Conservation (phyloP, 805 yeast species). For the Cyberlindnera euphorbiae region DNA sequence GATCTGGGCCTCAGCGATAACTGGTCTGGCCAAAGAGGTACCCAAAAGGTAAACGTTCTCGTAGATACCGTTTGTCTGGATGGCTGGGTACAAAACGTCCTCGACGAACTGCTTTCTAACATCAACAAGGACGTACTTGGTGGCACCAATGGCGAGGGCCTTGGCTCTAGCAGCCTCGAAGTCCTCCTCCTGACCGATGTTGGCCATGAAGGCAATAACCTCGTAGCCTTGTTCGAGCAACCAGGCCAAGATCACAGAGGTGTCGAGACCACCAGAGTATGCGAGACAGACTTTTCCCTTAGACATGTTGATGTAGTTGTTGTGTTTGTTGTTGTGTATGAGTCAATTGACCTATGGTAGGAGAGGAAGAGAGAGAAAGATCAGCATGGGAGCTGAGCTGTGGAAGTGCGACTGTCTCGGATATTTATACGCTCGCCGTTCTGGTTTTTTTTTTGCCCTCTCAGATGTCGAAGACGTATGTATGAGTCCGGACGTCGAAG, state of each 20-base stretch:
- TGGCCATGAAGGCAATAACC: conserved; percentile 96
- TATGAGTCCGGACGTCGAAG: too few species aligned
- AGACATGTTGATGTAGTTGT: conserved; percentile 77
- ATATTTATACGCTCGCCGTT: too few species aligned
- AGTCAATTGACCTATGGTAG: too few species aligned
- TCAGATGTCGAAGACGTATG: too few species aligned
- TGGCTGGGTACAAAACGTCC: conserved; percentile 90
- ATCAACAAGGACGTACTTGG: conserved; percentile 90
- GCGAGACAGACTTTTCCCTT: conserved; percentile 99
- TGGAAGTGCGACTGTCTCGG: neutral
- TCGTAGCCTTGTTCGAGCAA: conserved; percentile 96
- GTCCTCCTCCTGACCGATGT: conserved; percentile 99
- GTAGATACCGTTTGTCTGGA: conserved; percentile 95
- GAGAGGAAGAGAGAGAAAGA: neutral
- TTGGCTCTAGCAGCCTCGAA: conserved; percentile 95
- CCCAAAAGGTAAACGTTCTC: conserved; percentile 96
- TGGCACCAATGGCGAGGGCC: conserved; percentile 95
- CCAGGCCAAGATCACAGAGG: conserved; percentile 98
- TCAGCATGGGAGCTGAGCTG: neutral
- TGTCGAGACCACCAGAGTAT: conserved; percentile 98
- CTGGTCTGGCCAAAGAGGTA: conserved; percentile 98
- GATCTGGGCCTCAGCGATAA: conserved; percentile 97
- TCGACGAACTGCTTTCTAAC: conserved; percentile 94
- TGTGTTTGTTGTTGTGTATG: neutral
- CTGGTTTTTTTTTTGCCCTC: conserved; percentile 2